Evolutionary conservation across 768 basidiomycete genomes (phyloP).

Genomic region (Tricholoma hemisulphureum): DNA sequence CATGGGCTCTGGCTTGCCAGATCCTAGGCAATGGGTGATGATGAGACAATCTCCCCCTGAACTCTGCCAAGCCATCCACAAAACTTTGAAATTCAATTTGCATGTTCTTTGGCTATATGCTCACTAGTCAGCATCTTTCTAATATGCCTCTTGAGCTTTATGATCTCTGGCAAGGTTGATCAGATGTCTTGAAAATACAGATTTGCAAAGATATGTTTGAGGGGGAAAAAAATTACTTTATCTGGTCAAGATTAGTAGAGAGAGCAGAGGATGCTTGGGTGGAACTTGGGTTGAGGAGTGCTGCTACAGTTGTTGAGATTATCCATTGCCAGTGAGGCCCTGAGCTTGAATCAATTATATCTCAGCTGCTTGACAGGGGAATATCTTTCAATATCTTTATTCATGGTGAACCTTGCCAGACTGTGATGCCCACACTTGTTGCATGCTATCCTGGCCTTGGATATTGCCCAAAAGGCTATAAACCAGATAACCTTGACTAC

Average conservation of each 20-base stretch:
- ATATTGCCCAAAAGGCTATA: too few relatives aligned
- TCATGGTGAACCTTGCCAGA: too few relatives aligned
- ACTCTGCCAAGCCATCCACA: background rate
- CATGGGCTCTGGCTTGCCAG: background rate
- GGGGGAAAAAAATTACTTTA: too few relatives aligned
- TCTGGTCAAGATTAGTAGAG: too few relatives aligned
- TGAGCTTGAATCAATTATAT: background rate
- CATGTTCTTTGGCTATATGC: constrained; percentile 4
- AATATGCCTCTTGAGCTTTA: constrained; percentile 6
- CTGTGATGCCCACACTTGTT: too few relatives aligned
- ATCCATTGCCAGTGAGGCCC: background rate
- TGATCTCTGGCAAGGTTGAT: constrained; percentile 6
- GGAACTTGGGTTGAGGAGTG: too few relatives aligned
- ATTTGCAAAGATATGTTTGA: background rate
- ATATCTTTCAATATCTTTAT: background rate
- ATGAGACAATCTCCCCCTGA: background rate
- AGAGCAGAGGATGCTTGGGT: too few relatives aligned
- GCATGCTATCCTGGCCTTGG: too few relatives aligned
- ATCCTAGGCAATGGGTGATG: constrained; percentile 4
- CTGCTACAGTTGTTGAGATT: constrained; percentile 9
- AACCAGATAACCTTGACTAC: too few relatives aligned
- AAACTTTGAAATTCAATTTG: background rate
- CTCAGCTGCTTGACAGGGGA: constrained; percentile 1
- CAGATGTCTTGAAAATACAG: background rate
- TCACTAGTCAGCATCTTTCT: background rate